These are phyloP conservation scores for Blastobotrys ciferrii DNA, from an alignment of 1,139 yeast genomes.

Conservation along the genomic window DNA sequence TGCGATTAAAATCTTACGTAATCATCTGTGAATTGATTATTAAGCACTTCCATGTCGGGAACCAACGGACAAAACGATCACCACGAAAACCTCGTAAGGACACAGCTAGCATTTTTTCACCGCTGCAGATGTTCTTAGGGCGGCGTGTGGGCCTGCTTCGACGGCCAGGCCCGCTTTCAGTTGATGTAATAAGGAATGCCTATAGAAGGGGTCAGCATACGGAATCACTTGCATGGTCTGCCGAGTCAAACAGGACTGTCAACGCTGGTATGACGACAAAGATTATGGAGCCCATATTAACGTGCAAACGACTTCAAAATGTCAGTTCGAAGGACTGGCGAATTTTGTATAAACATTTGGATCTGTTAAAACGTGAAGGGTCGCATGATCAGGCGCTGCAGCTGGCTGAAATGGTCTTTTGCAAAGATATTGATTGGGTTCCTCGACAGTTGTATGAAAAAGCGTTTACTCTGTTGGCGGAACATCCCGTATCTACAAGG, in stretches of 20 bases:
- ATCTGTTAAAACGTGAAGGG: background rate
- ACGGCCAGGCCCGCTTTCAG: too few relatives aligned
- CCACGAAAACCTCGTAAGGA: too few relatives aligned
- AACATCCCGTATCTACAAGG: conserved; percentile 14
- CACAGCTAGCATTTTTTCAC: too few relatives aligned
- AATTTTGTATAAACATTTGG: conserved; percentile 8
- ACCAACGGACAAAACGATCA: too few relatives aligned
- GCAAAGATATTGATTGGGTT: conserved; percentile 6
- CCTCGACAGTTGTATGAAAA: conserved; percentile 10
- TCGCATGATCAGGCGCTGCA: conserved; percentile 16
- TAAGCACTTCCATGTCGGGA: too few relatives aligned
- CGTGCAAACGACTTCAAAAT: background rate
- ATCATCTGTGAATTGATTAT: too few relatives aligned
- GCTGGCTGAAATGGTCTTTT: conserved; percentile 15
- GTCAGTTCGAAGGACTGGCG: conserved; percentile 8
- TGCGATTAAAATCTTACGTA: background rate
- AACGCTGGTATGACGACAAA: background rate
- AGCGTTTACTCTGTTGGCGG: conserved; percentile 9
- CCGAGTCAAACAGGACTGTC: background rate
- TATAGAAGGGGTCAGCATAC: conserved; percentile 1
- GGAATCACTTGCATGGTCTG: background rate
- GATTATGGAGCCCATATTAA: background rate
- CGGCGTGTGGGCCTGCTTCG: too few relatives aligned
- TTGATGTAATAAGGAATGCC: too few relatives aligned
- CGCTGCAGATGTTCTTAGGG: too few relatives aligned